Evolutionary conservation across 2,329 filamentous ascomycete species (phyloP).

Genomic region (Fusarium gaditjirri): DNA sequence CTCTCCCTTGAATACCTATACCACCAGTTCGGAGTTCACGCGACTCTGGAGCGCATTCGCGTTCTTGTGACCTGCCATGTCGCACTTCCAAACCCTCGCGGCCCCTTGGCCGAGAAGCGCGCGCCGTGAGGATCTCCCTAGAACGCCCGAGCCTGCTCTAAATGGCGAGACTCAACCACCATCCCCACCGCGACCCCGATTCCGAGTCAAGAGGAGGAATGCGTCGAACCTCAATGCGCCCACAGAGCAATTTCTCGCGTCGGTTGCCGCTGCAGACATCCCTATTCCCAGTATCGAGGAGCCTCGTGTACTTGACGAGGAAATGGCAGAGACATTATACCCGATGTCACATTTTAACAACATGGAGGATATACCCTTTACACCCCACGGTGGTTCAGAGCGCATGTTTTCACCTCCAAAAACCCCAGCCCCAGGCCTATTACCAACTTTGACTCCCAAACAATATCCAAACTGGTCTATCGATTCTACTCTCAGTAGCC

Average conservation of each 20-base stretch:
- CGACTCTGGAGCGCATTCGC: constrained; percentile 29
- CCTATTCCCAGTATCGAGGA: constrained; percentile 73
- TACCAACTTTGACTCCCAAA: constrained; percentile 56
- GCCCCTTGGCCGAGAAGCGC: constrained; percentile 58
- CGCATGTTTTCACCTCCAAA: constrained; percentile 66
- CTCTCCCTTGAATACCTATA: constrained; percentile 27
- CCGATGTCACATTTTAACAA: constrained; percentile 51
- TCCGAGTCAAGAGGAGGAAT: constrained; percentile 66
- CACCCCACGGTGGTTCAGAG: constrained; percentile 48
- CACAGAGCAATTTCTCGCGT: constrained; percentile 74
- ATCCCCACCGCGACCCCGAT: constrained; percentile 63
- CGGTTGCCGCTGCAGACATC: constrained; percentile 72
- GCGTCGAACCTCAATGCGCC: constrained; percentile 65
- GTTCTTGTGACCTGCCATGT: constrained; percentile 52
- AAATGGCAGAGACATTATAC: constrained; percentile 54
- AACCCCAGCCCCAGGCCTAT: constrained; percentile 64
- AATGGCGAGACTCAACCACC: constrained; percentile 53
- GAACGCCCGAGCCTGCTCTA: constrained; percentile 63
- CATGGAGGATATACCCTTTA: constrained; percentile 47
- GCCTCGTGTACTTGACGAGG: constrained; percentile 58
- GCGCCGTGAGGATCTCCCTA: constrained; percentile 54
- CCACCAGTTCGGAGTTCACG: constrained; percentile 9
- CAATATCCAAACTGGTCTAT: constrained; percentile 69
- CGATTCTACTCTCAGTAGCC: constrained; percentile 65
- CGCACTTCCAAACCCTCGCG: constrained; percentile 57